These are phyloP conservation scores for Anisodus acutangulus DNA, from an alignment of 257 asterid species.

Conservation along the genomic window DNA sequence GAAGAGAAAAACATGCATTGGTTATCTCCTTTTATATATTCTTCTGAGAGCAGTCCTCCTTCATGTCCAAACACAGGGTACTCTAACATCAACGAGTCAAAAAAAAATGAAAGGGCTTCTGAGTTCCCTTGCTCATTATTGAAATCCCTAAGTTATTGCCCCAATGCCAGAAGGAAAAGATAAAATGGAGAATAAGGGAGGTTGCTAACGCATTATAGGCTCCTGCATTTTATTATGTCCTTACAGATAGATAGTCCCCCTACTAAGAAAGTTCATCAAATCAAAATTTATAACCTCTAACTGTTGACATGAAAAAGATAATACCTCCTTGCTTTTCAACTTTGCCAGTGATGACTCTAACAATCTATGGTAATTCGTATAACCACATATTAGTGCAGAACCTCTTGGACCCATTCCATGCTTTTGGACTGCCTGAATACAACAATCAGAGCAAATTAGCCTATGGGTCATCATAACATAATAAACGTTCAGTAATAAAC, in stretches of 20 bases:
- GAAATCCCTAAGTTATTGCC: neutral
- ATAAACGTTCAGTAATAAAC: constrained; percentile 3
- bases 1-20: neutral
- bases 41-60: neutral
- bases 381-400: constrained; percentile 94
- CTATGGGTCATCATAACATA: neutral
- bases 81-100: neutral
- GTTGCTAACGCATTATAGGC: neutral
- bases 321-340: constrained; percentile 87
- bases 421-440: constrained; percentile 72
- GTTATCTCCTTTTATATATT: neutral
- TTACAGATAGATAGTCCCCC: neutral
- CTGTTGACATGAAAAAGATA: neutral
- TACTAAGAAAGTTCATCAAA: constrained; percentile 22
- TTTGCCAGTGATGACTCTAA: constrained; percentile 82
- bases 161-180: neutral
- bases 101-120: neutral
- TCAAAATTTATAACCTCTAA: neutral
- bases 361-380: constrained; percentile 83
- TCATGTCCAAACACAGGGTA: neutral
- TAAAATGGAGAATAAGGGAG: neutral
- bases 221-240: neutral
- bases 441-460: constrained; percentile 25
- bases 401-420: constrained; percentile 99
- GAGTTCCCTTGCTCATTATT: neutral